phyloP scores from a whole-genome alignment of 352 stramenopile genomes.

The Proteromonas lacertae region DNA sequence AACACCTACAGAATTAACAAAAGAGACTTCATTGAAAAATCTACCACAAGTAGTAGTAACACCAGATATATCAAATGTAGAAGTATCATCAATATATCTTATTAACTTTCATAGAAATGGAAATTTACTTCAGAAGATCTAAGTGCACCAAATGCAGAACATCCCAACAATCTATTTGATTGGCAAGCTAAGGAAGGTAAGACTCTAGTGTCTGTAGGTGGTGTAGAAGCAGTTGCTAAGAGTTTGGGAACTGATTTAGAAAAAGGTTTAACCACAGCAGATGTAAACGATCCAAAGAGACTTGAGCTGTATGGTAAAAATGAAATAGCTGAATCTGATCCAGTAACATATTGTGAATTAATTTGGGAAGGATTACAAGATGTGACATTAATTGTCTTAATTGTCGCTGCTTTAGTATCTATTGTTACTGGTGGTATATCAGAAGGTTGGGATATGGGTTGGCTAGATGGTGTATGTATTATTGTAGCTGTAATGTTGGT shows the following conservation, averaged over 20 bases:
- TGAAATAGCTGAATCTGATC: constrained; percentile 8
- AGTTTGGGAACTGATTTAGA: constrained; percentile 3
- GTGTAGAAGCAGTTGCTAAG: neutral
- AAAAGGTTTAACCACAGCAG: constrained; percentile 1
- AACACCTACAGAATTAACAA: neutral
- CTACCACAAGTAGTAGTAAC: constrained; percentile 7
- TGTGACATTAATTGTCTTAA: constrained; percentile 45
- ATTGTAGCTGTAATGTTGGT: constrained; percentile 42
- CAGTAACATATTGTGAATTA: constrained; percentile 9
- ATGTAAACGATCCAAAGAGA: constrained; percentile 1
- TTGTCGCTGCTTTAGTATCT: constrained; percentile 30
- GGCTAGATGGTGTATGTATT: constrained; percentile 51
- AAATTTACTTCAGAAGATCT: too few relatives aligned
- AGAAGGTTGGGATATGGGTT: constrained; percentile 13
- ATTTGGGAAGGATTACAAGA: constrained; percentile 53
- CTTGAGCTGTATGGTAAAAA: constrained; percentile 10
- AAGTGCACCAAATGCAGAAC: too few relatives aligned
- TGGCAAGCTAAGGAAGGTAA: neutral
- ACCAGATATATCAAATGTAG: constrained; percentile 5
- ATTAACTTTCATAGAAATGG: too few relatives aligned
- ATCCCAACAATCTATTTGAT: neutral
- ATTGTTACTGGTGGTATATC: constrained; percentile 21
- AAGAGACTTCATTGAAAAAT: too few relatives aligned
- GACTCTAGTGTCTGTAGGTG: constrained; percentile 2
- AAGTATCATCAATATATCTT: too few relatives aligned